A percentile compares a stretch with the other conserved stretches of the same genome.
These are phyloP conservation scores for Hymenoscyphus scutula DNA, from an alignment of 2,329 filamentous ascomycete species.

Conservation along the genomic window DNA sequence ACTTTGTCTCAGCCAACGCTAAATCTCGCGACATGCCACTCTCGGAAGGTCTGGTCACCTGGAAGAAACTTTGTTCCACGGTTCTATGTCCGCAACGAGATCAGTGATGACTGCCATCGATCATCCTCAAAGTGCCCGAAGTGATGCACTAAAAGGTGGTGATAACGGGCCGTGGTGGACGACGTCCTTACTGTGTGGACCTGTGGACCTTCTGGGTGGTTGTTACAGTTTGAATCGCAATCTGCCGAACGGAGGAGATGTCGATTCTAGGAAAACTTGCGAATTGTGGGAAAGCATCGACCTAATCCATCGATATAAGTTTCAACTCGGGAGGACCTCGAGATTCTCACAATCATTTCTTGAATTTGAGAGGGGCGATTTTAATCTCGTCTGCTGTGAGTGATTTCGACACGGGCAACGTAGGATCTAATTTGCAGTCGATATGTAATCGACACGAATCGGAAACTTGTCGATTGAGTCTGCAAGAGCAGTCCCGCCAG, in stretches of 20 bases:
- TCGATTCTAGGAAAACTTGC: constrained; percentile 2
- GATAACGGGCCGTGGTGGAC: neutral
- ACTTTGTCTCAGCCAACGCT: constrained; percentile 2
- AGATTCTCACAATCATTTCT: neutral
- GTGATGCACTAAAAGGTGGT: neutral
- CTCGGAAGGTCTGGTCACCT: constrained; percentile 1
- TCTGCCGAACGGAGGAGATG: no score
- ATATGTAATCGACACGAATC: neutral
- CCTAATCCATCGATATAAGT: neutral
- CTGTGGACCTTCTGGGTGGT: neutral
- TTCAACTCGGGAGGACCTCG: neutral
- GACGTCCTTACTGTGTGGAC: neutral
- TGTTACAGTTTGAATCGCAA: neutral
- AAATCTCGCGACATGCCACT: neutral
- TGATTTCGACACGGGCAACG: neutral
- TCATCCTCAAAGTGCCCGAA: neutral
- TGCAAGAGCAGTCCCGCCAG: constrained; percentile 19
- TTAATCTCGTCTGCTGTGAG: neutral
- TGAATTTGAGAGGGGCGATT: neutral
- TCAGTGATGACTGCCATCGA: neutral
- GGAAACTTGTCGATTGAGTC: neutral
- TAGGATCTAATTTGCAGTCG: neutral
- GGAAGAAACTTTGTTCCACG: neutral
- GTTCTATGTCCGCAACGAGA: neutral
- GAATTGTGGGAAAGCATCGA: neutral